Evolutionary conservation across 805 yeast species (phyloP), one percentile per base, ranked within the genome.

Genomic region (Kazachstania kunashirensis): DNA sequence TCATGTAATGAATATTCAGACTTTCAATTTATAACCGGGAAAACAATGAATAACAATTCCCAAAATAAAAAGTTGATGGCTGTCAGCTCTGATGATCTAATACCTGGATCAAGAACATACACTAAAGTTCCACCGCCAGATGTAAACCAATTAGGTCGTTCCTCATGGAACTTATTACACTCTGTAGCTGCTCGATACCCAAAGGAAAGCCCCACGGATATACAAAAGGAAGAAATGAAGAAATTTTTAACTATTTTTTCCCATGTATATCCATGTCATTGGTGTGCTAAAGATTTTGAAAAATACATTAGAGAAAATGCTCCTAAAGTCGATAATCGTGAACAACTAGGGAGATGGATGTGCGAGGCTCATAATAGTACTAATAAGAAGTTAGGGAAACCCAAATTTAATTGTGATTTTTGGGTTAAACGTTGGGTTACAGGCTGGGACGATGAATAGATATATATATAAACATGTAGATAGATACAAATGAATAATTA

Each of bases 351-450:
- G 0, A 66, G 61, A 47, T 92, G 98, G 98, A 63, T 92, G 38
- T 92, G 97, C 62, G 82, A 77, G 43, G 97, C 97, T 2, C 98
- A 92, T 61, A 92, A 92, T 53, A 83, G 73, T 25, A 97, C 92
- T n/a, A 92, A 92, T 58, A 66, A 57, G 14, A 88, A 86, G 57
- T 56, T 89, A 19, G 94, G 95, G 1, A 92, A 92, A 60, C 84
- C 84, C 6, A 66, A 65, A 38, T 92, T 92, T 54, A 86, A 89
- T 55, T 89, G 97, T 51, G 67, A 77, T 40, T 68, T 83, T 45
- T 92, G 98, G 98, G 79, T 79, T 55, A 75, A 82, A 50, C 76
- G 98, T 53, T 89, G 98, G 98, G 77, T 72, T 47, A 94, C 84
- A 49, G 96, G 96, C 0, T 86, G 95, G 96, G 80, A 81, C 15